Evolutionary conservation across 2,329 filamentous ascomycete species (phyloP).

Genomic region (Verticillium nonalfalfae): DNA sequence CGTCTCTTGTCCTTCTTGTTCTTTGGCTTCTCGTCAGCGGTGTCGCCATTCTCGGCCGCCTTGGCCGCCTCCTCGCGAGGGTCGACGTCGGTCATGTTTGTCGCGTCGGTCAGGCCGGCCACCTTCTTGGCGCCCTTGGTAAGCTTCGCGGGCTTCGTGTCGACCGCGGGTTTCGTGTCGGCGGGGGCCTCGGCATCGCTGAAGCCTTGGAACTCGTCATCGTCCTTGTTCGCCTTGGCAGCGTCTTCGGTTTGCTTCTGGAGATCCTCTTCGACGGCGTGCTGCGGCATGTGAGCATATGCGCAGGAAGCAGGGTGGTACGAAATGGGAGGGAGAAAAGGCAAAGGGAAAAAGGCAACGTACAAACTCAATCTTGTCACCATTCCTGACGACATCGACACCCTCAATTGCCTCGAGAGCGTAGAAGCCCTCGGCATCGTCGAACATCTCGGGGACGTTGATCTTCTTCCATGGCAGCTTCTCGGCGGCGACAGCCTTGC

Average conservation of each 20-base stretch:
- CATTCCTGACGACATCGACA: constrained; percentile 73
- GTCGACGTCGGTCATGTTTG: not conserved
- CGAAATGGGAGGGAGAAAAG: not conserved
- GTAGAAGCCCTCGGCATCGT: constrained; percentile 91
- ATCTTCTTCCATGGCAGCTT: constrained; percentile 51
- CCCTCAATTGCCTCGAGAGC: constrained; percentile 88
- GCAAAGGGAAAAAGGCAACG: constrained; percentile 9
- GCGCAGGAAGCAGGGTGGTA: not conserved
- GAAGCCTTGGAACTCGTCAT: constrained; percentile 61
- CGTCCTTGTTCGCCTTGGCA: constrained; percentile 20
- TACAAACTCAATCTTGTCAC: constrained; percentile 52
- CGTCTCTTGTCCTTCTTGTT: constrained; percentile 15
- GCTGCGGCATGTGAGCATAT: constrained; percentile 3
- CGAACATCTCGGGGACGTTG: constrained; percentile 68
- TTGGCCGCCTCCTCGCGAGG: constrained; percentile 13
- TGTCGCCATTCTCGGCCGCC: constrained; percentile 18
- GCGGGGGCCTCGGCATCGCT: constrained; percentile 37
- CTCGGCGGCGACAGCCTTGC: constrained; percentile 36
- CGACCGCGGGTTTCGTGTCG: constrained; percentile 6
- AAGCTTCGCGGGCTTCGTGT: constrained; percentile 19
- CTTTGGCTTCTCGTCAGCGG: constrained; percentile 15
- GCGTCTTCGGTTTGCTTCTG: not conserved
- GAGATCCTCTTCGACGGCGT: not conserved
- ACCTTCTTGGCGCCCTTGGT: constrained; percentile 15
- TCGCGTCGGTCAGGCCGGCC: not conserved